These are phyloP conservation scores for Aspergillus conjunctus DNA, from an alignment of 495 filamentous ascomycete species.

Conservation along the genomic window DNA sequence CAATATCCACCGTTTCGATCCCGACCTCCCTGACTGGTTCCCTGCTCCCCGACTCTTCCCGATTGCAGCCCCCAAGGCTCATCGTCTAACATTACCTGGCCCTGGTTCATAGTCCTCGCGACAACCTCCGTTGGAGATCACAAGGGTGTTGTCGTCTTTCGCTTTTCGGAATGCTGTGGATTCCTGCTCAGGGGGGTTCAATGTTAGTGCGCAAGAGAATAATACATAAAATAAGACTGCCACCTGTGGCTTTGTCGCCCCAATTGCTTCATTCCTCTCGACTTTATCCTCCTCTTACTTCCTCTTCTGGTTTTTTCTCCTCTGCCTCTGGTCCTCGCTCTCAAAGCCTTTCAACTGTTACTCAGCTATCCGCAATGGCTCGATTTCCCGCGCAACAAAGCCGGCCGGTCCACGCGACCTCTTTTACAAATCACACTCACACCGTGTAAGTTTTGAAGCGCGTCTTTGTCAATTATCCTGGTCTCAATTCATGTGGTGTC, in stretches of 20 bases:
- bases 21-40: slow-evolving; percentile 34
- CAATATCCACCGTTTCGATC: slow-evolving; percentile 36
- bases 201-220: slow-evolving; percentile 30
- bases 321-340: slow-evolving; percentile 16
- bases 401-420: slow-evolving; percentile 44
- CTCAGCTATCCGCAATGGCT: slow-evolving; percentile 43
- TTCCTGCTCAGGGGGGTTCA: slow-evolving; percentile 38
- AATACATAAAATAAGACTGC: slow-evolving; percentile 41
- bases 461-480: neutral
- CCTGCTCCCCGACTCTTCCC: slow-evolving; percentile 45
- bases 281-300: slow-evolving; percentile 25
- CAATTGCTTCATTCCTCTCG: slow-evolving; percentile 21
- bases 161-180: slow-evolving; percentile 44
- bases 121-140: slow-evolving; percentile 30
- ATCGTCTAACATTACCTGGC: slow-evolving; percentile 28
- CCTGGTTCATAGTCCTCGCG: slow-evolving; percentile 38
- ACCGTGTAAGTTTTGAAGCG: slow-evolving; percentile 36
- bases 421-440: slow-evolving; percentile 41
- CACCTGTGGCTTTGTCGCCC: slow-evolving; percentile 28
- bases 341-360: slow-evolving; percentile 27
- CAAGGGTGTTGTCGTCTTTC: slow-evolving; percentile 19
- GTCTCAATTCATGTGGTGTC: neutral
- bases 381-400: slow-evolving; percentile 47
- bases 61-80: slow-evolving; percentile 38
- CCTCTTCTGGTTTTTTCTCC: slow-evolving; percentile 13